A percentile compares a stretch with the other conserved stretches of the same genome.
phyloP scores from a whole-genome alignment of 1,284 basidiomycete species.

The Termitomyces sp. region DNA sequence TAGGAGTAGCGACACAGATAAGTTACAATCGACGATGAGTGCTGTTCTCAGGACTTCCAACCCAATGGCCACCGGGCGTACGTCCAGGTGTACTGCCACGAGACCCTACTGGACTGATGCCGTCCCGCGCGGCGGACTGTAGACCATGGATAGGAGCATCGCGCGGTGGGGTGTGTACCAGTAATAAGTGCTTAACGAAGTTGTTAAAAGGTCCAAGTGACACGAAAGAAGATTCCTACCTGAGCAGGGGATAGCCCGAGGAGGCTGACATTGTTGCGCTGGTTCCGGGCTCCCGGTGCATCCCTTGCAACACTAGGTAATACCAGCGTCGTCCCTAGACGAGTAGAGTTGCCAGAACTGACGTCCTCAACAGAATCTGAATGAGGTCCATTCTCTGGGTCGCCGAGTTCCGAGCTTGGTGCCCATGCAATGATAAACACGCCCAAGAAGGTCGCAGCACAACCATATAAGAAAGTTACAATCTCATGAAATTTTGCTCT shows the following conservation, averaged over 20 bases:
- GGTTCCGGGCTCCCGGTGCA: slow-evolving; percentile 43
- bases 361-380: slow-evolving; percentile 15
- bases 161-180: slow-evolving; percentile 60
- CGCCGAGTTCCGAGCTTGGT: slow-evolving; percentile 25
- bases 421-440: slow-evolving; percentile 80
- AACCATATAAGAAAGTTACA: slow-evolving; percentile 83
- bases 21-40: background rate
- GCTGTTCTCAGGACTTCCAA: slow-evolving; percentile 14
- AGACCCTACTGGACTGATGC: slow-evolving; percentile 14
- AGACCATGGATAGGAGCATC: slow-evolving; percentile 33
- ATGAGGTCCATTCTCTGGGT: slow-evolving; percentile 26
- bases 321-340: slow-evolving; percentile 36
- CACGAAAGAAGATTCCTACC: slow-evolving; percentile 31
- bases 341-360: slow-evolving; percentile 25
- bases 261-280: slow-evolving; percentile 53
- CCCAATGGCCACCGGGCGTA: slow-evolving; percentile 13
- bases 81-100: slow-evolving; percentile 21
- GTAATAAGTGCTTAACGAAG: slow-evolving; percentile 44
- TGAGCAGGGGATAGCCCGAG: slow-evolving; percentile 72
- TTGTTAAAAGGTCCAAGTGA: background rate
- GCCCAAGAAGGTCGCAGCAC: slow-evolving; percentile 77
- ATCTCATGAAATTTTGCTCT: slow-evolving; percentile 76
- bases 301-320: slow-evolving; percentile 39
- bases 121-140: slow-evolving; percentile 20
- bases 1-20: background rate